These are phyloP conservation scores for Ogataea methanolica DNA, from an alignment of 805 yeast genomes.

Conservation along the genomic window DNA sequence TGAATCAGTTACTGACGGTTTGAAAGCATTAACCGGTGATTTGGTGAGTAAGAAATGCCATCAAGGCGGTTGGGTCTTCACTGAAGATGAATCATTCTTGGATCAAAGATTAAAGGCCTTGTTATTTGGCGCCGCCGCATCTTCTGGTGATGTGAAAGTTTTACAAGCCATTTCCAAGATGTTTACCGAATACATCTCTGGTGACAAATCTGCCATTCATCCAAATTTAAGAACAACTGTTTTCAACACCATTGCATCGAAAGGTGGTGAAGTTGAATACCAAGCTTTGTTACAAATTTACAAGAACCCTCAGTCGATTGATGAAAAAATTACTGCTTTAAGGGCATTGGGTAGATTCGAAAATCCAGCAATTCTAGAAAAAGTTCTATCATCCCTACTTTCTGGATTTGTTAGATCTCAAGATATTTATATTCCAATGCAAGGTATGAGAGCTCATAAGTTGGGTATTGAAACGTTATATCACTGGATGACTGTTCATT, in stretches of 20 bases:
- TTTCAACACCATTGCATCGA: conserved; percentile 39
- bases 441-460: conserved; percentile 58
- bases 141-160: conserved; percentile 36
- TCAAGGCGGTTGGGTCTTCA: conserved; percentile 76
- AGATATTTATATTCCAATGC: conserved; percentile 59
- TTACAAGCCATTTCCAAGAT: conserved; percentile 20
- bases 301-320: conserved; percentile 47
- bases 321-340: conserved; percentile 53
- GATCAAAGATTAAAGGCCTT: conserved; percentile 36
- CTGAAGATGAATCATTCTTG: conserved; percentile 61
- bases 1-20: conserved; percentile 26
- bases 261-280: conserved; percentile 35
- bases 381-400: conserved; percentile 36
- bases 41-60: conserved; percentile 24
- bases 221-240: conserved; percentile 44
- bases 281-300: conserved; percentile 42
- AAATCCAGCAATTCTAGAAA: conserved; percentile 32
- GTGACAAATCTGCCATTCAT: conserved; percentile 32
- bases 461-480: conserved; percentile 68
- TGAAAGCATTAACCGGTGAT: conserved; percentile 30
- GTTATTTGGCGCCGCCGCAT: conserved; percentile 40
- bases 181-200: conserved; percentile 25
- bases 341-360: conserved; percentile 48
- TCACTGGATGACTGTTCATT: conserved; percentile 65
- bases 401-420: conserved; percentile 68